Evolutionary conservation across 768 basidiomycete species (phyloP).

Genomic region (Serendipita indica): DNA sequence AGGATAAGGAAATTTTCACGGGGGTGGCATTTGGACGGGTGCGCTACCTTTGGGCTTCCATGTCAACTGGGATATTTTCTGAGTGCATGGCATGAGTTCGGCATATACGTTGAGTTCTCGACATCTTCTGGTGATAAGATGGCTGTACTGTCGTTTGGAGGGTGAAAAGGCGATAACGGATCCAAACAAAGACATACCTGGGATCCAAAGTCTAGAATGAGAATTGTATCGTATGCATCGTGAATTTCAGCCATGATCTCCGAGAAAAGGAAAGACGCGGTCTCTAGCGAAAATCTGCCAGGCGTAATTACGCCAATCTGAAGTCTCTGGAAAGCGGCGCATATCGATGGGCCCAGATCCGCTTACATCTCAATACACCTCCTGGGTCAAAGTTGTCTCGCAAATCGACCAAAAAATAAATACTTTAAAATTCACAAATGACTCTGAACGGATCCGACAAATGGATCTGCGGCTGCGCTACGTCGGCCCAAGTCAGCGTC

Average conservation of each 20-base stretch:
- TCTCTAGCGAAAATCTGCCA: neutral
- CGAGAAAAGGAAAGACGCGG: neutral
- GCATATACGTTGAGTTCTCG: slow-evolving; percentile 95
- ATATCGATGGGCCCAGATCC: too few species aligned
- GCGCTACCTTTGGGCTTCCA: slow-evolving; percentile 85
- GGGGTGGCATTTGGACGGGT: neutral
- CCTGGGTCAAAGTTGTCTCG: too few species aligned
- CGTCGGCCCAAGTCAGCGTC: too few species aligned
- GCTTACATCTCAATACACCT: too few species aligned
- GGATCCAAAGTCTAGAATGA: slow-evolving; percentile 94
- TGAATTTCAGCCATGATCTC: slow-evolving; percentile 69
- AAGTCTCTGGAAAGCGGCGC: too few species aligned
- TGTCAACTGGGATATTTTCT: slow-evolving; percentile 66
- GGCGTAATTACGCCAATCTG: neutral
- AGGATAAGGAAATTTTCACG: neutral
- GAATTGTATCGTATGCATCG: slow-evolving; percentile 87
- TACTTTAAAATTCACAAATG: too few species aligned
- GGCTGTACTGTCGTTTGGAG: slow-evolving; percentile 63
- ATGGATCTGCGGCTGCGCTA: too few species aligned
- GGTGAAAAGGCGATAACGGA: slow-evolving; percentile 12
- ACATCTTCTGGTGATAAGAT: slow-evolving; percentile 93
- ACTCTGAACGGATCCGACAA: too few species aligned
- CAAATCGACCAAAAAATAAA: too few species aligned
- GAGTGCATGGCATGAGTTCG: slow-evolving; percentile 93
- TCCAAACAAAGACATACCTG: slow-evolving; percentile 40